Base-by-base conservation (phyloP, 352 stramenopile species). In the Globisporangium heterothallicum region DNA sequence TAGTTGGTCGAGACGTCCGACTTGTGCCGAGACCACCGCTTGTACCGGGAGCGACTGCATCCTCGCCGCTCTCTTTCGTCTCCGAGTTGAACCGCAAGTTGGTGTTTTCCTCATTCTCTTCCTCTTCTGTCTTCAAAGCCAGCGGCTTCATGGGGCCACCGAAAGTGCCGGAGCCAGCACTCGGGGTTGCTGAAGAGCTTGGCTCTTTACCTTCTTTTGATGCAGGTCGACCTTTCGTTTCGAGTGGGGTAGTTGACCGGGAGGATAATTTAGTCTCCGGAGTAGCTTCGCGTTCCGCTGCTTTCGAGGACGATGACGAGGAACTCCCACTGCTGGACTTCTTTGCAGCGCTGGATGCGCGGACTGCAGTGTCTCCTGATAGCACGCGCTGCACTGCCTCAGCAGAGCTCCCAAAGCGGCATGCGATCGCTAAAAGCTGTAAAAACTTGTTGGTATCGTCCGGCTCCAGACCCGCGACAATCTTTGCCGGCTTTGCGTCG, bases 371-470 rank as follows among this genome's bases (percentile, higher is more conserved):
- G 29, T 87, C 78, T 2, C 79, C 69, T 1, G 73, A 59, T 13
- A 92, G 59, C 6, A 94, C 81, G n/a, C 76, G 76, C 55, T 81
- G 68, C 12, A 95, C 84, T 1, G 82, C 72, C 14, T 83, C 79
- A 1, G 55, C 60, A 1, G 82, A 92, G 53, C 74, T 85, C 1
- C 79, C 84, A 10, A 63, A 61, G 48, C 70, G 72, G 55, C 76
- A 92, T 2, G 91, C 80, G 21, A 98, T 62, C 13, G 68, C 75
- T 41, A 98, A 59, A 5, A 98, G 54, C 64, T 98, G 94, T 22
- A 98, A 60, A 32, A 98, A 88, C 54, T 88, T 90, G 69, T 97
- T 97, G 18, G 94, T 98, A 43, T 92, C 90, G 44, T 98, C 92
- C 2, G 92, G 64, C 42, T 98, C 93, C 14, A 97, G 70, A 14